Conservation (phyloP, 441 rosid genomes). For the Hura crepitans region DNA sequence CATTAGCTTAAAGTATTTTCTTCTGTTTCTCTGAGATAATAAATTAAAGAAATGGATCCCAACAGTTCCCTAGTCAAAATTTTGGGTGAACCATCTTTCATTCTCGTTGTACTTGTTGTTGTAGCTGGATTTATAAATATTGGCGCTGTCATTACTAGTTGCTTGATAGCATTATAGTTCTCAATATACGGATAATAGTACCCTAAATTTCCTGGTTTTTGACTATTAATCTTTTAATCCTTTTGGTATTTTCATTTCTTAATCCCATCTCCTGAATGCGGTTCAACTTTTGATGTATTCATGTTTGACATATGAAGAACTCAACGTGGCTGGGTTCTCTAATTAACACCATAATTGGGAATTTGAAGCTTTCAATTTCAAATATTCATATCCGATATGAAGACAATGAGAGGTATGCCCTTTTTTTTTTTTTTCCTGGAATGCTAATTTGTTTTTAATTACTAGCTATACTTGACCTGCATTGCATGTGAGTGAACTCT, state of each 20-base stretch:
- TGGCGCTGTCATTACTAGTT: background rate
- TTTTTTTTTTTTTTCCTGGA: background rate
- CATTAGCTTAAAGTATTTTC: background rate
- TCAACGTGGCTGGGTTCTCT: conserved; percentile 95
- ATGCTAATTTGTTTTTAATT: background rate
- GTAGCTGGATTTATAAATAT: background rate
- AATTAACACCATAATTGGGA: conserved; percentile 89
- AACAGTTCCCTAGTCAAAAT: background rate
- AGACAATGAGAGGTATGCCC: conserved; percentile 80
- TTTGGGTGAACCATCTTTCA: background rate
- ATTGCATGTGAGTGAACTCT: background rate
- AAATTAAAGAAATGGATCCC: background rate
- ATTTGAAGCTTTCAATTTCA: conserved; percentile 95
- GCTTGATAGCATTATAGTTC: background rate
- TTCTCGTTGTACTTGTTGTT: background rate
- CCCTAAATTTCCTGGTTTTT: background rate
- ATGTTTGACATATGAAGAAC: conserved; percentile 54
- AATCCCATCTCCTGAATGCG: conserved; percentile 6
- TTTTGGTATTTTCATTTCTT: conserved; percentile 12
- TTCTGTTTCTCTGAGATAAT: too few relatives aligned
- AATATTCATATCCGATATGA: conserved; percentile 98
- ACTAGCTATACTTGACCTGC: background rate
- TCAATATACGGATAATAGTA: background rate
- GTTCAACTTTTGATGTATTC: conserved; percentile 21
- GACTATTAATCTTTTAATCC: background rate